Evolutionary conservation across 129 eudicot species (phyloP).

Genomic region (Flaveria bidentis): DNA sequence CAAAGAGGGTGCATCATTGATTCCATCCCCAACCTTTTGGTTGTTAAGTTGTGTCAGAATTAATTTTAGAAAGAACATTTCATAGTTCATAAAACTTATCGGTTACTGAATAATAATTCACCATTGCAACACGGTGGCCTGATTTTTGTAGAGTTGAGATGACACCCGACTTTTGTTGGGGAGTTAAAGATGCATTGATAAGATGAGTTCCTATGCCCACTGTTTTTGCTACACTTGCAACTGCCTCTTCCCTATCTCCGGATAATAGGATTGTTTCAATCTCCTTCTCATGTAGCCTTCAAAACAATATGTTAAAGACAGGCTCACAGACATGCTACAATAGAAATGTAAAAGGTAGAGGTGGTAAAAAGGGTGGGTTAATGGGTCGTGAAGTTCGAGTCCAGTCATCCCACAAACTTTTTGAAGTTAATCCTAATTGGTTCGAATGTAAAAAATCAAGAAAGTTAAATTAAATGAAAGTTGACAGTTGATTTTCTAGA

Average conservation of each 20-base stretch:
- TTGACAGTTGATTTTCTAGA: too few relatives aligned
- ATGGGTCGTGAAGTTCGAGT: not conserved
- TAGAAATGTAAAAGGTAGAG: not conserved
- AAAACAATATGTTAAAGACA: constrained; percentile 26
- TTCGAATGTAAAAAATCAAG: too few relatives aligned
- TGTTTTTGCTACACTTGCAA: constrained; percentile 83
- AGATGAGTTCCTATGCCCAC: constrained; percentile 63
- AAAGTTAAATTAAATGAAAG: too few relatives aligned
- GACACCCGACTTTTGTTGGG: constrained; percentile 77
- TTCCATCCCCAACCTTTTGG: constrained; percentile 87
- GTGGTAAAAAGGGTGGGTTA: not conserved
- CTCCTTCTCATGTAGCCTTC: constrained; percentile 70
- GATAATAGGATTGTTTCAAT: constrained; percentile 73
- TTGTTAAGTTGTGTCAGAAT: constrained; percentile 5
- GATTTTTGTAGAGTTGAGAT: constrained; percentile 71
- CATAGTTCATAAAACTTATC: not conserved
- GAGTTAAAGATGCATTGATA: constrained; percentile 76
- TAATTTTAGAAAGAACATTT: not conserved
- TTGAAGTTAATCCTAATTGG: too few relatives aligned
- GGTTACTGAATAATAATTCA: constrained; percentile 28
- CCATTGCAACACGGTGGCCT: constrained; percentile 91
- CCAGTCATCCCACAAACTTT: not conserved
- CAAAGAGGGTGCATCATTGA: constrained; percentile 94
- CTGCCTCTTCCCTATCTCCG: constrained; percentile 99
- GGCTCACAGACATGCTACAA: not conserved